Evolutionary conservation across 2,329 filamentous ascomycete species (phyloP).

Genomic region (Penicillium sumatraense): DNA sequence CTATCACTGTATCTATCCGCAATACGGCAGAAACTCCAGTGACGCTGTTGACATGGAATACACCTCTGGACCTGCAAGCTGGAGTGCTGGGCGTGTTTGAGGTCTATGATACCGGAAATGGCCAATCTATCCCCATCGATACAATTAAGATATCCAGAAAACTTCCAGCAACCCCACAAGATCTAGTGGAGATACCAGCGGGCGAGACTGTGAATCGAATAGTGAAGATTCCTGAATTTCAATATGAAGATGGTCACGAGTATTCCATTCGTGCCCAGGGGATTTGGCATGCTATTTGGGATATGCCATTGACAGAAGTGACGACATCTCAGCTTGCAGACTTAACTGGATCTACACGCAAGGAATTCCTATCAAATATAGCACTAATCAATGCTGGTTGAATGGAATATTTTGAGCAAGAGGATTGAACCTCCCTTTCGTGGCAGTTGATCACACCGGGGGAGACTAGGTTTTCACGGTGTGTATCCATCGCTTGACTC

Average conservation of each 20-base stretch:
- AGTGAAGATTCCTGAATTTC: conserved; percentile 32
- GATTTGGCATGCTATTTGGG: conserved; percentile 43
- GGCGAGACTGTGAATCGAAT: conserved; percentile 24
- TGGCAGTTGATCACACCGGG: neutral
- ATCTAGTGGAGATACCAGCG: conserved; percentile 37
- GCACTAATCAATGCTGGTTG: conserved; percentile 19
- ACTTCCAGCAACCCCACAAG: conserved; percentile 33
- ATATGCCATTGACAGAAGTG: conserved; percentile 25
- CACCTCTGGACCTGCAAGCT: conserved; percentile 40
- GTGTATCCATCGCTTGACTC: neutral
- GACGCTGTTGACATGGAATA: conserved; percentile 44
- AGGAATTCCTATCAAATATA: conserved; percentile 33
- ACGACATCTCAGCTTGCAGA: conserved; percentile 27
- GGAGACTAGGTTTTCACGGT: neutral
- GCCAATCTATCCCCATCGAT: conserved; percentile 28
- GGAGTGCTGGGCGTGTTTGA: conserved; percentile 36
- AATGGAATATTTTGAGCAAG: neutral
- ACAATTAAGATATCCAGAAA: conserved; percentile 40
- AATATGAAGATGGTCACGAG: conserved; percentile 33
- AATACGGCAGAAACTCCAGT: conserved; percentile 34
- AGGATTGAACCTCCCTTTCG: neutral
- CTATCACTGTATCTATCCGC: conserved; percentile 32
- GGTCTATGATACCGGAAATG: conserved; percentile 28
- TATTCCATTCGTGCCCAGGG: conserved; percentile 40
- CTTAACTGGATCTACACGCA: conserved; percentile 20